Evolutionary conservation across 805 yeast species (phyloP).

Genomic region (Priceomyces medius): DNA sequence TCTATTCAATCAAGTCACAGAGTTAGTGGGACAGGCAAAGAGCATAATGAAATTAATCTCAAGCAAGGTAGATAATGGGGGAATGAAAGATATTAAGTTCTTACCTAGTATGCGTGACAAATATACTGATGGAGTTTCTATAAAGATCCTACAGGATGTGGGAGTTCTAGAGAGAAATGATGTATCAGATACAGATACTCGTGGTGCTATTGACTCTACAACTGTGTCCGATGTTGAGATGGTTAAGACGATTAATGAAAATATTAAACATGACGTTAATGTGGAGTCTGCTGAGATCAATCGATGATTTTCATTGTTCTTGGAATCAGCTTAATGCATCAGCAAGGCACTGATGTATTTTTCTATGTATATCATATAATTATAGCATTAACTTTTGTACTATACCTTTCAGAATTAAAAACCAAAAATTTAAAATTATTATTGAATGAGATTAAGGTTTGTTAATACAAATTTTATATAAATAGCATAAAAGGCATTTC

Average conservation of each 20-base stretch:
- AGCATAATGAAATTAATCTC: constrained; percentile 24
- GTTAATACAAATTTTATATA: too few species aligned
- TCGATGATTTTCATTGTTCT: too few species aligned
- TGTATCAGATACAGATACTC: neutral
- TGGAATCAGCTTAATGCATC: too few species aligned
- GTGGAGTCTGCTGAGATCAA: neutral
- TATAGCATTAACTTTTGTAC: too few species aligned
- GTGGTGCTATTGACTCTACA: constrained; percentile 2
- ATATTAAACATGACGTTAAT: neutral
- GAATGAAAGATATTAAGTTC: constrained; percentile 23
- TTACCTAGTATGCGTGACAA: constrained; percentile 35
- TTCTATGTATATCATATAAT: too few species aligned
- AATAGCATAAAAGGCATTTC: too few species aligned
- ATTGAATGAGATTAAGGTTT: too few species aligned
- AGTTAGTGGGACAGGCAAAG: constrained; percentile 30
- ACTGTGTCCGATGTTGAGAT: constrained; percentile 6
- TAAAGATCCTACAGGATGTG: constrained; percentile 27
- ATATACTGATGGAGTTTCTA: constrained; percentile 40
- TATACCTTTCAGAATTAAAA: too few species aligned
- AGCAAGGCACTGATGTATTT: too few species aligned
- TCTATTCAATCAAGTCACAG: constrained; percentile 42
- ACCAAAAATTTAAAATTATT: too few species aligned
- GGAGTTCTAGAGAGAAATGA: constrained; percentile 15
- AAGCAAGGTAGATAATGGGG: constrained; percentile 19
- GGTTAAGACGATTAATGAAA: constrained; percentile 7